Evolutionary conservation across 2,329 filamentous ascomycete genomes (phyloP), one percentile per base, ranked within the genome.

Genomic region (Zasmidium cellare): DNA sequence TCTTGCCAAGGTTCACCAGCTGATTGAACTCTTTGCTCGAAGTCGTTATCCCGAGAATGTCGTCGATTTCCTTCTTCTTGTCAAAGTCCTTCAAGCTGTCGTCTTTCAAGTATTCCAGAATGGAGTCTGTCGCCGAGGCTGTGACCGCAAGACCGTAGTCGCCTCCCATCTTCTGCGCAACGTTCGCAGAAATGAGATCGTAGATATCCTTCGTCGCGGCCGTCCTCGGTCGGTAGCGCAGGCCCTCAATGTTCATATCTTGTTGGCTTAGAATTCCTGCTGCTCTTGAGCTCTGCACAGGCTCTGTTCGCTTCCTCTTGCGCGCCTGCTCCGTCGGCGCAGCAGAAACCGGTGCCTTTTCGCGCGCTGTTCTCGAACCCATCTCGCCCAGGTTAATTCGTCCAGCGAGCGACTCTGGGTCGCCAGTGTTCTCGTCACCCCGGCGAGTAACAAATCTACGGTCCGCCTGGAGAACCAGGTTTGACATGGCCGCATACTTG

Each of bases 401-500:
- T 55, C 94, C 94, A 57, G 94, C 96, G 58, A 99, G 86, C 57
- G 96, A 99, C 79, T 99, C 94, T 52, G 94, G 96, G 75, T 99
- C 94, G 69, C 94, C 94, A 52, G 93, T 97, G 64, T 91, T 88
- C 80, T 99, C 96, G 77, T 99, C 93, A 68, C 88, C 92, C 70
- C 92, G 87, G 75, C 94, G 87, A 64, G 91, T 91, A 69, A 96
- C 89, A 75, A 99, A 97, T 70, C 94, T 89, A 79, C 92, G 89
- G 82, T 99, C 94, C 80, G 92, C 92, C 90, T 99, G 94, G 86
- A 99, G 91, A 74, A 99, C 94, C 91, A 99, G 89, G 87, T 99
- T 99, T 80, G 94, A 99, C 94, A 99, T 74, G 49, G 70, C 72
- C 59, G 66, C 67, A 67, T 74, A 74, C 64, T 74, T 74, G 69